These are phyloP conservation scores for Lindgomyces ingoldianus DNA, from an alignment of 495 filamentous ascomycete species.

Conservation along the genomic window DNA sequence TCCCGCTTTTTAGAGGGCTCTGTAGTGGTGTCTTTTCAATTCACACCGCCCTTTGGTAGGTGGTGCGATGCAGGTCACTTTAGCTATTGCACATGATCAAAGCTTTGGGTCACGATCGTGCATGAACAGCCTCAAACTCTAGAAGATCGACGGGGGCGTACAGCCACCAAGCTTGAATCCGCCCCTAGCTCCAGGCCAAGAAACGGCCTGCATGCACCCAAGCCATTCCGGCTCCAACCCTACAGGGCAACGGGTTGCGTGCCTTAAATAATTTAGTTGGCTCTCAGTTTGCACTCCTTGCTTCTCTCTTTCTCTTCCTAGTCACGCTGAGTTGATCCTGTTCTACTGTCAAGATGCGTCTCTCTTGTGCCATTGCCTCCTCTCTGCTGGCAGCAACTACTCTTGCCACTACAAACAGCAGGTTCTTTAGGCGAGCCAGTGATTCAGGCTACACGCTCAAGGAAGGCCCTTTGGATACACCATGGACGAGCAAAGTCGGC, in stretches of 20 bases:
- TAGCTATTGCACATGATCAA: background rate
- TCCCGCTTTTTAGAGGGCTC: no score
- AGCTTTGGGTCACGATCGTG: background rate
- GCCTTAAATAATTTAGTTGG: background rate
- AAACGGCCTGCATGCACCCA: conserved; percentile 12
- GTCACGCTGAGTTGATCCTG: background rate
- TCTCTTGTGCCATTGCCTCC: background rate
- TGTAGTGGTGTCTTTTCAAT: no score
- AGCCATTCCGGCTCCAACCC: background rate
- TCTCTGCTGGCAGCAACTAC: background rate
- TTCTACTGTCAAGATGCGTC: conserved; percentile 1
- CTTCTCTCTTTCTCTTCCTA: no score
- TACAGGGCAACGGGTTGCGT: background rate
- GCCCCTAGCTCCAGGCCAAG: conserved; percentile 18
- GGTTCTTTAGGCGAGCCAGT: conserved; percentile 18
- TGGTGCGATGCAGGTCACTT: background rate
- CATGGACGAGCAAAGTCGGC: conserved; percentile 63
- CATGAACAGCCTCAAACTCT: background rate
- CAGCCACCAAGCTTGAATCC: conserved; percentile 31
- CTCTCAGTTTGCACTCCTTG: background rate
- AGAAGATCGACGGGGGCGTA: conserved; percentile 24
- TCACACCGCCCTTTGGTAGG: background rate
- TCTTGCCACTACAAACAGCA: conserved; percentile 5
- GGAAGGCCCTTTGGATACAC: conserved; percentile 56
- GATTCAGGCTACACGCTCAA: conserved; percentile 36